Base-by-base conservation (phyloP, 495 filamentous ascomycete species). In the Penicillium simplicissimum region DNA sequence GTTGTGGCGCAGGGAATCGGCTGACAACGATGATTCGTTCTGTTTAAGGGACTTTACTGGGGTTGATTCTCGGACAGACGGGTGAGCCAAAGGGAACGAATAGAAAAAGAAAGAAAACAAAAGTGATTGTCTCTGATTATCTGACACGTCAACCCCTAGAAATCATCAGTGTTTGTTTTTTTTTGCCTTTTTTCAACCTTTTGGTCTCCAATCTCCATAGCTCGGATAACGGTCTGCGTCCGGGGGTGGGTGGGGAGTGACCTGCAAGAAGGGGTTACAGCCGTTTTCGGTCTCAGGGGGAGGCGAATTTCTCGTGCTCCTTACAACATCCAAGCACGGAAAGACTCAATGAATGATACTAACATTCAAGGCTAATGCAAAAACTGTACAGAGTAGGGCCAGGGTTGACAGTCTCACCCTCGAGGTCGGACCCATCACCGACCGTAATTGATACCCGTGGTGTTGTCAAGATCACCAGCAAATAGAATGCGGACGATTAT, bases 391-490 rank as follows among this genome's bases (percentile, higher is more conserved):
- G n/a, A n/a, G n/a, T n/a, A 34, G 17, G 31, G 13, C 42, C 52
- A 64, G 43, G 61, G 57, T 52, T 28, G 56, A 59, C 57, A 52
- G 58, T 59, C n/a, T 59, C 51, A 45, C 52, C 45, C 17, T 52
- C 21, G 48, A 52, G 21, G 6, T 35, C 55, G 54, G 65, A 63
- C 58, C 68, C 59, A 61, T 68, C 53, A 28, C 23, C 31, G 53
- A 58, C 68, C 63, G 49, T 60, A 65, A 65, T 61, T 66, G 28
- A 8, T 61, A 63, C 57, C 62, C 65, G 62, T 65, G 35, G 21
- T 38, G 42, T 53, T 45, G 3, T 45, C 42, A 45, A 45, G 2
- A 45, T 11, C 3, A 23, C 28, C 59, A 49, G 47, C 56, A 61
- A 64, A 67, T 67, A 31, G 28, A 52, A 35, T 55, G 43, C 25